These are phyloP conservation scores for Lanmaoa pseudosensibilis DNA, from an alignment of 768 basidiomycete genomes.

Conservation along the genomic window DNA sequence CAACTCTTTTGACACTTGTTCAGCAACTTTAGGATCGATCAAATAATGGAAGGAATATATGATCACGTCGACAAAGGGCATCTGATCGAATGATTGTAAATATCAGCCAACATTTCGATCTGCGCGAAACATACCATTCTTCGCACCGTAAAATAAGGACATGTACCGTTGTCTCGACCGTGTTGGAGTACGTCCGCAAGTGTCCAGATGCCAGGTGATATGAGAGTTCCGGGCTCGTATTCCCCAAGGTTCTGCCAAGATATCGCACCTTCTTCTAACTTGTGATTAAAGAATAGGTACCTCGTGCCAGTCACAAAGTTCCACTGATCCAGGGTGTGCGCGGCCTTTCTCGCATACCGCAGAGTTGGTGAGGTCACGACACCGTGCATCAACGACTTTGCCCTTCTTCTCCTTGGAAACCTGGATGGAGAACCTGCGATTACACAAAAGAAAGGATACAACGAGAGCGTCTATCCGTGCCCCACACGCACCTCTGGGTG, in stretches of 20 bases:
- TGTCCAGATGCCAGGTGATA: slow-evolving; percentile 90
- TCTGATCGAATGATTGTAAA: slow-evolving; percentile 46
- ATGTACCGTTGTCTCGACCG: slow-evolving; percentile 80
- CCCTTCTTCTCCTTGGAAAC: slow-evolving; percentile 99
- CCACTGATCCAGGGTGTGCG: slow-evolving; percentile 84
- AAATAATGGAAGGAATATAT: slow-evolving; percentile 99
- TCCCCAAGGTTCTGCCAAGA: slow-evolving; percentile 71
- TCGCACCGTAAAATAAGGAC: slow-evolving; percentile 95
- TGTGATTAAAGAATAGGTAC: slow-evolving; percentile 42
- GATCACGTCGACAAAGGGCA: slow-evolving; percentile 93
- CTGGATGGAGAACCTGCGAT: slow-evolving; percentile 38
- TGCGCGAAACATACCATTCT: slow-evolving; percentile 71
- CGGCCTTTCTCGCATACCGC: slow-evolving; percentile 80
- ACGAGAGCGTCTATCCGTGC: neutral
- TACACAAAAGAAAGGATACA: neutral
- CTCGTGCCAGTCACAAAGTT: slow-evolving; percentile 95
- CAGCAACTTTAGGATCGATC: slow-evolving; percentile 97
- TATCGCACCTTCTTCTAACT: slow-evolving; percentile 1
- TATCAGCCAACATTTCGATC: neutral
- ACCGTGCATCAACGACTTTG: slow-evolving; percentile 93
- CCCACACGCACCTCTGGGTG: slow-evolving; percentile 77
- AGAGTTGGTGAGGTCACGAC: slow-evolving; percentile 91
- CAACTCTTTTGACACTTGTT: slow-evolving; percentile 97
- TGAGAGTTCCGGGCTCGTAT: slow-evolving; percentile 74
- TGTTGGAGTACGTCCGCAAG: slow-evolving; percentile 89